Percentiles rank a stretch among this genome's conserved stretches.
Conservation (phyloP, 2,329 filamentous ascomycete species). For the Dryadomyces quercus-mongolicae region DNA sequence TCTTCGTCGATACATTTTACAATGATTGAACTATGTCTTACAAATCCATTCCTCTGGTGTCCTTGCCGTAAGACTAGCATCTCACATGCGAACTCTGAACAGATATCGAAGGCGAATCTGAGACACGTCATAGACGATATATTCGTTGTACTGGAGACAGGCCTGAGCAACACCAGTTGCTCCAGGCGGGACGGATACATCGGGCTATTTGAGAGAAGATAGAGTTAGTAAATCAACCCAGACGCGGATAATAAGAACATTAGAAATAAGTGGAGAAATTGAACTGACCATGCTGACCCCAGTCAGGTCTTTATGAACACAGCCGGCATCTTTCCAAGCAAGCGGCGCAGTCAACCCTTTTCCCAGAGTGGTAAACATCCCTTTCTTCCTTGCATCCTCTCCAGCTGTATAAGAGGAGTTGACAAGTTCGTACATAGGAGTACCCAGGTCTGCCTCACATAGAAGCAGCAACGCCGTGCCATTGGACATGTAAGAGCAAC, state of each 20-base stretch:
- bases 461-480: conserved; percentile 64
- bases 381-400: conserved; percentile 43
- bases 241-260: neutral
- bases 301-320: conserved; percentile 49
- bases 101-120: conserved; percentile 62
- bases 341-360: conserved; percentile 51
- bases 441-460: conserved; percentile 72
- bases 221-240: neutral
- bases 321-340: conserved; percentile 64
- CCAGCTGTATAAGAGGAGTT: conserved; percentile 49
- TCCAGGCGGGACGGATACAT: conserved; percentile 29
- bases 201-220: conserved; percentile 13
- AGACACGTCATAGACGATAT: conserved; percentile 57
- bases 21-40: too few species aligned
- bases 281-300: conserved; percentile 58
- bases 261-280: neutral
- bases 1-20: too few species aligned
- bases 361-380: conserved; percentile 58
- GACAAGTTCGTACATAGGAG: conserved; percentile 56
- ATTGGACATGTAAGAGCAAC: conserved; percentile 47
- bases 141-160: conserved; percentile 57
- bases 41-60: too few species aligned
- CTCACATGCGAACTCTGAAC: conserved; percentile 45
- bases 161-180: conserved; percentile 32
- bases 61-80: neutral